Evolutionary conservation across 2,329 filamentous ascomycete genomes (phyloP).

Genomic region (Colletotrichum destructivum): DNA sequence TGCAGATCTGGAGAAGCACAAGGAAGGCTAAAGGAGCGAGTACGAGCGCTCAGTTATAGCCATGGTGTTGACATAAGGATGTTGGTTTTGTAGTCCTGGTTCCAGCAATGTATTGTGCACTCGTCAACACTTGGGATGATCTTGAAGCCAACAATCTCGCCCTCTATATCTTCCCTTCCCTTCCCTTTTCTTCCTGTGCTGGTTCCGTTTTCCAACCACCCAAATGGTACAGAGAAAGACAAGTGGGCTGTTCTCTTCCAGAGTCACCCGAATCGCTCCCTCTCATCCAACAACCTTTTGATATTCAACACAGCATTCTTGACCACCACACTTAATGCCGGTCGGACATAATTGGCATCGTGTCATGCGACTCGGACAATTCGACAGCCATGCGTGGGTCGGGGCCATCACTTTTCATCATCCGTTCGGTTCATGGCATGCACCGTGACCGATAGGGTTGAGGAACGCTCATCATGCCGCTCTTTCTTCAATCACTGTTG

Average conservation of each 20-base stretch:
- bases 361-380: too few relatives aligned
- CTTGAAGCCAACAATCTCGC: not conserved
- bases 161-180: too few relatives aligned
- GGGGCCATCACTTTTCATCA: not conserved
- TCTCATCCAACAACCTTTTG: not conserved
- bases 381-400: not conserved
- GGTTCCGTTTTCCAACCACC: not conserved
- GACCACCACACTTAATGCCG: not conserved
- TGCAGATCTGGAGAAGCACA: not conserved
- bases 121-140: not conserved
- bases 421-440: not conserved
- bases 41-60: not conserved
- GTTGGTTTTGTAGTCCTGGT: not conserved
- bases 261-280: not conserved
- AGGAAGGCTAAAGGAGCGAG: not conserved
- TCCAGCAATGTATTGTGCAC: not conserved
- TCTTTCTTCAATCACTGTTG: constrained; percentile 1
- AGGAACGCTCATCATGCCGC: not conserved
- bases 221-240: not conserved
- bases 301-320: not conserved
- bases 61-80: not conserved
- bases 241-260: not conserved
- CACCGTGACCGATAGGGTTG: not conserved
- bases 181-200: not conserved
- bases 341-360: not conserved